Conservation (phyloP, 495 filamentous ascomycete genomes). For the Sordaria brevicollis region DNA sequence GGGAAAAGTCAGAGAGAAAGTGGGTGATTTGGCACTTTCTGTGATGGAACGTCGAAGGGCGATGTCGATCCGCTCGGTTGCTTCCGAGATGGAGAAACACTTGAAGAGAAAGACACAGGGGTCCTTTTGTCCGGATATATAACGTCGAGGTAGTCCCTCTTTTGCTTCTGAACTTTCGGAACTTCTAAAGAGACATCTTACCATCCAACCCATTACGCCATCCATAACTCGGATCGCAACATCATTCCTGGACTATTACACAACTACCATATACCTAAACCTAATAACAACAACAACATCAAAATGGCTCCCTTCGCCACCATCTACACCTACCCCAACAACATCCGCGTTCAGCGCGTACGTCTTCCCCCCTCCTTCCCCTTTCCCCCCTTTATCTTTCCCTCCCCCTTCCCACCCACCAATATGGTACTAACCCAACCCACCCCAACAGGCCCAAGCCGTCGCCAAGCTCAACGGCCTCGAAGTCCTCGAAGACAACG, state of each 20-base stretch:
- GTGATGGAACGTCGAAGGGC: neutral
- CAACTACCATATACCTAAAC: neutral
- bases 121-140: neutral
- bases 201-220: neutral
- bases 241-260: neutral
- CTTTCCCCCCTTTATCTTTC: neutral
- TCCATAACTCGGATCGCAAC: neutral
- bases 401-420: neutral
- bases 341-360: conserved; percentile 43
- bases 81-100: neutral
- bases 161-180: neutral
- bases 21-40: neutral
- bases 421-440: neutral
- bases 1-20: neutral
- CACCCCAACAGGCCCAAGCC: conserved; percentile 34
- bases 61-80: neutral
- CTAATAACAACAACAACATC: neutral
- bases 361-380: neutral
- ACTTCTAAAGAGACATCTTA: neutral
- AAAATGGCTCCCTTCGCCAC: conserved; percentile 46
- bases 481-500: conserved; percentile 26
- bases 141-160: neutral
- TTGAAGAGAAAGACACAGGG: neutral
- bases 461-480: conserved; percentile 44
- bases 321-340: conserved; percentile 36